These are phyloP conservation scores for Paramecium caudatum DNA, from an alignment of 73 alveolate species.

Conservation along the genomic window DNA sequence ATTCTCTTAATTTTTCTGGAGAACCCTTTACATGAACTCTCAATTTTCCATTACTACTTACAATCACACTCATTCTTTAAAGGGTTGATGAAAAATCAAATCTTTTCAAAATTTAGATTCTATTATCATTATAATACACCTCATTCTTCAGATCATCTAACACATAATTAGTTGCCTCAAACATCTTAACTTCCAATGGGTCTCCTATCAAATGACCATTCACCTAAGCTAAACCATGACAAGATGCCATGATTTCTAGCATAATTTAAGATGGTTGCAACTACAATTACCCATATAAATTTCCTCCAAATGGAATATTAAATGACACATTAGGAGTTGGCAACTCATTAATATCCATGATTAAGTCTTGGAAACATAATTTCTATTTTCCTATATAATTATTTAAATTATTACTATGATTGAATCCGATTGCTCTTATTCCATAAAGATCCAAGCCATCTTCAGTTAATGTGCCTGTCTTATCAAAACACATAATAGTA, in stretches of 20 bases:
- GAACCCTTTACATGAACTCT: slow-evolving; percentile 94
- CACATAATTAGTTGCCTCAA: slow-evolving; percentile 88
- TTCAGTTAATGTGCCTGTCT: slow-evolving; percentile 98
- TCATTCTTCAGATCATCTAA: slow-evolving; percentile 77
- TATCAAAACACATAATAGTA: slow-evolving; percentile 92
- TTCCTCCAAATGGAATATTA: not conserved
- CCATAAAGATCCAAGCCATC: slow-evolving; percentile 94
- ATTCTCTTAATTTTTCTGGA: slow-evolving; percentile 95
- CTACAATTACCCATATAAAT: slow-evolving; percentile 28
- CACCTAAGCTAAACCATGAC: slow-evolving; percentile 79
- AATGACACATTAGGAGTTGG: not conserved
- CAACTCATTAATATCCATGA: not conserved
- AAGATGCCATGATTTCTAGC: slow-evolving; percentile 76
- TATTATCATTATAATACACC: slow-evolving; percentile 68
- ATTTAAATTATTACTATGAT: not conserved
- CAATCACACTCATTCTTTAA: slow-evolving; percentile 95
- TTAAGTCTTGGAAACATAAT: slow-evolving; percentile 44
- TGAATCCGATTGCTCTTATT: slow-evolving; percentile 75
- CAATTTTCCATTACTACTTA: slow-evolving; percentile 54
- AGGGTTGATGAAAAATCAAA: slow-evolving; percentile 95
- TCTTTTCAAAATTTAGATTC: slow-evolving; percentile 88
- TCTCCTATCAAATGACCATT: slow-evolving; percentile 91
- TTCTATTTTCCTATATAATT: not conserved
- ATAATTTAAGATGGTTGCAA: slow-evolving; percentile 35
- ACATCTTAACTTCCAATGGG: slow-evolving; percentile 96